Percentiles rank a stretch among this genome's conserved stretches.
These are phyloP conservation scores for Trichoderma sp. DNA, from an alignment of 2,329 filamentous ascomycete genomes.

Conservation along the genomic window DNA sequence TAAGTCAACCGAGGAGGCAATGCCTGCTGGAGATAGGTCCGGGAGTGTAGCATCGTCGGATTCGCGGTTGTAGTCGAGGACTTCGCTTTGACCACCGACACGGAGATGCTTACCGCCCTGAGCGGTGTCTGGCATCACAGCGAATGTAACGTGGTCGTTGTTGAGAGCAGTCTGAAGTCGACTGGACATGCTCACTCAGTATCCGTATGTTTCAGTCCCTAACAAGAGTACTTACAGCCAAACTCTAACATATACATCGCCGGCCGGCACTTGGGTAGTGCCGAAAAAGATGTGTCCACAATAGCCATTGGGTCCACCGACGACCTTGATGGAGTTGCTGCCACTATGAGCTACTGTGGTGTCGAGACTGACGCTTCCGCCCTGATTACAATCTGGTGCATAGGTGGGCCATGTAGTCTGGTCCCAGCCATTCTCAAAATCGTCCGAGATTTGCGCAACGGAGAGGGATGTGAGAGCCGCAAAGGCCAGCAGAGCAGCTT, in stretches of 20 bases:
- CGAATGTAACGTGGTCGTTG: constrained; percentile 12
- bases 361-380: constrained; percentile 11
- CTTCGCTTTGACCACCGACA: constrained; percentile 9
- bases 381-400: constrained; percentile 6
- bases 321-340: constrained; percentile 14
- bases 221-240: constrained; percentile 10
- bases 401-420: constrained; percentile 7
- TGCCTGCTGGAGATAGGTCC: constrained; percentile 11
- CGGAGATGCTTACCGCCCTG: constrained; percentile 3
- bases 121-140: constrained; percentile 10
- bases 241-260: constrained; percentile 12
- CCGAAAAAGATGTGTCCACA: constrained; percentile 17
- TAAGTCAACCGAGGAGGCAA: constrained; percentile 8
- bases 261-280: constrained; percentile 10
- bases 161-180: constrained; percentile 10
- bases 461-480: background rate
- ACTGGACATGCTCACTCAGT: background rate
- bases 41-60: constrained; percentile 15
- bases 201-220: background rate
- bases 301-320: constrained; percentile 15
- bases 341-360: constrained; percentile 16
- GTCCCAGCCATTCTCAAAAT: constrained; percentile 9
- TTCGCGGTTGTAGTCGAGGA: constrained; percentile 17
- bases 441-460: constrained; percentile 7
- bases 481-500: background rate